A percentile compares a stretch with the other conserved stretches of the same genome.
phyloP scores from a whole-genome alignment of 1,284 basidiomycete genomes.

The Somion occarium region DNA sequence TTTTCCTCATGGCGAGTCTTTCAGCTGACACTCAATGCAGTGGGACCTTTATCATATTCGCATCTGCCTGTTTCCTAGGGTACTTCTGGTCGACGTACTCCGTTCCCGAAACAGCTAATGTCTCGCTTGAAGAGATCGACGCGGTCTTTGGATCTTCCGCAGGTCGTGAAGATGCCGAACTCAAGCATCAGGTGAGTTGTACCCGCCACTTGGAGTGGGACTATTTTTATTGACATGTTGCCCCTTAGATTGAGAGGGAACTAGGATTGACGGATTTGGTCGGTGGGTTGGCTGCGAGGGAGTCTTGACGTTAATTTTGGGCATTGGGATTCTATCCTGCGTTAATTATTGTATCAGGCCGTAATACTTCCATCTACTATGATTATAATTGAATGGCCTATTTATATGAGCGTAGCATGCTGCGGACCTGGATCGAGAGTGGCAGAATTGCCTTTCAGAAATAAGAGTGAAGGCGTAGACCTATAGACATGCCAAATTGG shows the following conservation, averaged over 20 bases:
- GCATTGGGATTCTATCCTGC: too few species aligned
- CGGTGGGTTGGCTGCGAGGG: background rate
- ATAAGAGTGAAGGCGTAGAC: too few species aligned
- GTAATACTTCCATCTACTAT: too few species aligned
- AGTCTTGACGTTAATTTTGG: background rate
- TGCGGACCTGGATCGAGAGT: too few species aligned
- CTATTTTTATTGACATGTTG: background rate
- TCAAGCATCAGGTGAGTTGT: conserved; percentile 43
- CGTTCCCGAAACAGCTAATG: conserved; percentile 74
- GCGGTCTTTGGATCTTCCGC: conserved; percentile 55
- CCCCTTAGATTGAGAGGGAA: conserved; percentile 3
- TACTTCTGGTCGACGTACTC: conserved; percentile 64
- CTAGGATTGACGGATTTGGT: conserved; percentile 1
- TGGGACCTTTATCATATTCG: conserved; percentile 65
- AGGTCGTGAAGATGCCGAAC: conserved; percentile 45
- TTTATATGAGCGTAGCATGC: too few species aligned
- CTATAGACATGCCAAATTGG: too few species aligned
- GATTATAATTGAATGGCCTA: too few species aligned
- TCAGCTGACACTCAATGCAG: conserved; percentile 27
- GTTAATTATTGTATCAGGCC: too few species aligned
- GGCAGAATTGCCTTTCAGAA: too few species aligned
- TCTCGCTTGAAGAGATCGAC: conserved; percentile 77
- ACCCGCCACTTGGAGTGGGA: background rate
- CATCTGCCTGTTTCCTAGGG: conserved; percentile 55
- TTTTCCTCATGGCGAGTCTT: background rate